Conservation (phyloP, 306 rosid genomes). For the Castanospermum australe region DNA sequence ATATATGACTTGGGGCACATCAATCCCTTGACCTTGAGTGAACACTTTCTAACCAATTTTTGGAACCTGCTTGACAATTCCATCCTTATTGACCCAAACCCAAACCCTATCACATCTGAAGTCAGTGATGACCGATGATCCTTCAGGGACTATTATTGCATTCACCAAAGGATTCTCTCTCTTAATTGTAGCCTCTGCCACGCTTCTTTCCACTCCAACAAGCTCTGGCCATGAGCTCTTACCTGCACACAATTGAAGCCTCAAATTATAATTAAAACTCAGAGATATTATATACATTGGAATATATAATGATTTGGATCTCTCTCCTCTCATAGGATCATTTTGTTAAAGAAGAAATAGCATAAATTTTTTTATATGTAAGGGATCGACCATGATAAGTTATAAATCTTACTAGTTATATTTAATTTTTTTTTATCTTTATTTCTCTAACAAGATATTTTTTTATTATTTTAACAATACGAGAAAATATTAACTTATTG, state of each 20-base stretch:
- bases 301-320: too few relatives aligned
- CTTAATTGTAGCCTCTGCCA: conserved; percentile 43
- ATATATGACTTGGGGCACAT: not conserved
- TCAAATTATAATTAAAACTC: not conserved
- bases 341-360: too few relatives aligned
- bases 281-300: too few relatives aligned
- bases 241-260: conserved; percentile 29
- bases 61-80: conserved; percentile 31
- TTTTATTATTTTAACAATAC: too few relatives aligned
- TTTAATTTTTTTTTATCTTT: too few relatives aligned
- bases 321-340: too few relatives aligned
- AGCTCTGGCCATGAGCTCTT: conserved; percentile 65
- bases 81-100: conserved; percentile 39
- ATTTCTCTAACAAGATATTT: too few relatives aligned
- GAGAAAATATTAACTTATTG: too few relatives aligned
- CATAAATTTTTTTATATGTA: too few relatives aligned
- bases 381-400: too few relatives aligned
- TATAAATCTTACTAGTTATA: too few relatives aligned
- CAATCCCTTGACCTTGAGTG: not conserved
- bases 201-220: conserved; percentile 35
- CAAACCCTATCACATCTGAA: conserved; percentile 49
- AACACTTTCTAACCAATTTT: conserved; percentile 8
- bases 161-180: conserved; percentile 44
- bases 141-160: conserved; percentile 31
- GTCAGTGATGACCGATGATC: not conserved